Evolutionary conservation across 371 early-diverging fungal genomes (phyloP), one percentile per base, ranked within the genome.

Genomic region (Actinomortierella ambigua): DNA sequence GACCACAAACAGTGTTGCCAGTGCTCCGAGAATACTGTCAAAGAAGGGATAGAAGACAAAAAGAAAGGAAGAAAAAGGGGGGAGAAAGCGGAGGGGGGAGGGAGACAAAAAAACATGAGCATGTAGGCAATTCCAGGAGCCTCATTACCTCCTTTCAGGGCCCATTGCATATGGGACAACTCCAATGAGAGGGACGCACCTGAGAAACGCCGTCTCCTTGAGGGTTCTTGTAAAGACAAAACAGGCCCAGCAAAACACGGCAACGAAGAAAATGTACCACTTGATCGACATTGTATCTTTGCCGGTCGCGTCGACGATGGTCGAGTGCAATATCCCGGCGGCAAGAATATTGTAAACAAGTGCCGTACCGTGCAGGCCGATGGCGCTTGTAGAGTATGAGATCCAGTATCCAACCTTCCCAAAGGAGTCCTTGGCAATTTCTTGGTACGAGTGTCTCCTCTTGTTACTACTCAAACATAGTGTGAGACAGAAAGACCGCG

Each of bases 391-490:
- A 46, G 77, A 62, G 13, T 82, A 79, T 0, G 88, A 77, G 6
- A 83, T 47, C 13, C 69, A 59, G 42, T 88, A 84, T 22, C 87
- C 87, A 8, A 53, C 1, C 23, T 55, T 49, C 0, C 90, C 89
- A 50, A 80, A 87, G 0, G 90, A 85, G 49, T 81, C 87, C 9
- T 61, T 68, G 22, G 86, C 85, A 1, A 88, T 83, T 1, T 82
- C 77, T 50, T 88, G 82, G 43, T 76, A 84, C 27, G 83, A 81
- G 15, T 27, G 6, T 44, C n/a, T 27, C 24, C 55, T 57, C 4
- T 22, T 49, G 14, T 24, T 44, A 22, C 58, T 59, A 18, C 50
- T 41, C 34, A 29, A 47, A 27, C n/a, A 23, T 24, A 52, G 24
- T 1, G 20, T 15, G 49, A 7, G 27, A n/a, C n/a, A n/a, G n/a